phyloP scores from a whole-genome alignment of 805 yeast genomes.

The Torulaspora maleeae region DNA sequence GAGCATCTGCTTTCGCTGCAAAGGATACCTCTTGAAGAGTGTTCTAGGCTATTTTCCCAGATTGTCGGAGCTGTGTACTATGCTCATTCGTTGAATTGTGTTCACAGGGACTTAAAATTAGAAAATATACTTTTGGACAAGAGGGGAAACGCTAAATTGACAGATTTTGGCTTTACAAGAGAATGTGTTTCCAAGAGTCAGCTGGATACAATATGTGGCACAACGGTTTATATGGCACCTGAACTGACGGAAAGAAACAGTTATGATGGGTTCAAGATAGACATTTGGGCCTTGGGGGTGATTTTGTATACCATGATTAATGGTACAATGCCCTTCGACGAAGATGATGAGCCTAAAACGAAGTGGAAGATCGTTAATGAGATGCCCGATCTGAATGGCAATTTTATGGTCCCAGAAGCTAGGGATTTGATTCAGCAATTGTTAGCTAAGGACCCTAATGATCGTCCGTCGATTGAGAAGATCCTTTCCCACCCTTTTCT shows the following conservation, averaged over 20 bases:
- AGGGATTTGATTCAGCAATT: conserved; percentile 48
- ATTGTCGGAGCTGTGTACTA: conserved; percentile 55
- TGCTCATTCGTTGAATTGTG: conserved; percentile 70
- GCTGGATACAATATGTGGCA: conserved; percentile 85
- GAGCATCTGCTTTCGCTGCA: conserved; percentile 55
- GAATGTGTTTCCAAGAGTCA: conserved; percentile 56
- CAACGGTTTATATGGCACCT: conserved; percentile 95
- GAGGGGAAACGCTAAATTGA: conserved; percentile 60
- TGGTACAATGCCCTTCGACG: conserved; percentile 91
- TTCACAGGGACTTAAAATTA: conserved; percentile 79
- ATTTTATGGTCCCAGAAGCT: conserved; percentile 45
- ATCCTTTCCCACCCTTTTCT: conserved; percentile 50
- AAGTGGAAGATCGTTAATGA: conserved; percentile 55
- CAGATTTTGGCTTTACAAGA: conserved; percentile 93
- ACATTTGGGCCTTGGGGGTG: conserved; percentile 90
- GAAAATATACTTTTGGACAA: conserved; percentile 69
- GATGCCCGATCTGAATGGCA: conserved; percentile 55
- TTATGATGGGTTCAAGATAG: conserved; percentile 76
- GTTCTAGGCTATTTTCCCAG: conserved; percentile 55
- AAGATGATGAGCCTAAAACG: conserved; percentile 62
- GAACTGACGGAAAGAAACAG: conserved; percentile 66
- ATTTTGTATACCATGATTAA: conserved; percentile 77
- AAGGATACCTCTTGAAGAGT: conserved; percentile 48
- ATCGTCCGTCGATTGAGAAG: conserved; percentile 55
- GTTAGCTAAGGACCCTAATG: conserved; percentile 59